These are phyloP conservation scores for Colletotrichum lini DNA, from an alignment of 2,329 filamentous ascomycete species.

Conservation along the genomic window DNA sequence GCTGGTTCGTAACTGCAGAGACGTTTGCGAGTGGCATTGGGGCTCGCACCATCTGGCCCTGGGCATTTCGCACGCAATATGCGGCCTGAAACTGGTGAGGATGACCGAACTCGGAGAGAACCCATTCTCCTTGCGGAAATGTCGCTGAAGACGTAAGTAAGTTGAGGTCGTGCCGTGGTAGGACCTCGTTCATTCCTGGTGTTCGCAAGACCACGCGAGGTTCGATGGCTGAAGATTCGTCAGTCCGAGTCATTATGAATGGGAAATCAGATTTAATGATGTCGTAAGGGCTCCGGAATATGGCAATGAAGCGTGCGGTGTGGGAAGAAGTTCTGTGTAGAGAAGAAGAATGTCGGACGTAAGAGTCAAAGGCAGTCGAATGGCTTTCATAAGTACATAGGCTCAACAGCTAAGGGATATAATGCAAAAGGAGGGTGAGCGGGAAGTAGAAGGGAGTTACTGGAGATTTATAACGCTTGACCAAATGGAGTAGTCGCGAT, in stretches of 20 bases:
- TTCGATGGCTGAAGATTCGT: slow-evolving; percentile 16
- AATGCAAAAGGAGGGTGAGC: neutral
- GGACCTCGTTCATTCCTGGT: slow-evolving; percentile 34
- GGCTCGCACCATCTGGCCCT: slow-evolving; percentile 31
- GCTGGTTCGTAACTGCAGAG: slow-evolving; percentile 33
- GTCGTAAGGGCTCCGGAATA: too few species aligned
- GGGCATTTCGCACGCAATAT: slow-evolving; percentile 29
- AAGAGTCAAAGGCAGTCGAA: neutral
- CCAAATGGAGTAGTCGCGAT: slow-evolving; percentile 8
- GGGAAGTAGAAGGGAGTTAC: too few species aligned
- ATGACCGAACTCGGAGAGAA: slow-evolving; percentile 26
- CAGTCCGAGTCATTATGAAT: slow-evolving; percentile 18
- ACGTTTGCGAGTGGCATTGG: slow-evolving; percentile 36
- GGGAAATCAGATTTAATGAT: neutral
- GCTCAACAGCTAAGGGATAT: neutral
- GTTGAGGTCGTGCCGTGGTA: slow-evolving; percentile 34
- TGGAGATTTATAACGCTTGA: neutral
- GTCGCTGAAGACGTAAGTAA: slow-evolving; percentile 12
- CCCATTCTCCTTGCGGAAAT: slow-evolving; percentile 31
- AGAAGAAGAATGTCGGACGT: neutral
- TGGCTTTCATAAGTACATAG: neutral
- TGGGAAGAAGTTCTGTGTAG: neutral
- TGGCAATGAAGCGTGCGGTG: neutral
- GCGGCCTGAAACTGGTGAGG: slow-evolving; percentile 36
- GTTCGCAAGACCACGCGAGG: slow-evolving; percentile 17